Percentiles rank a stretch among this genome's conserved stretches.
Evolutionary conservation across 768 basidiomycete genomes (phyloP).

Genomic region (Grammothele lineata): DNA sequence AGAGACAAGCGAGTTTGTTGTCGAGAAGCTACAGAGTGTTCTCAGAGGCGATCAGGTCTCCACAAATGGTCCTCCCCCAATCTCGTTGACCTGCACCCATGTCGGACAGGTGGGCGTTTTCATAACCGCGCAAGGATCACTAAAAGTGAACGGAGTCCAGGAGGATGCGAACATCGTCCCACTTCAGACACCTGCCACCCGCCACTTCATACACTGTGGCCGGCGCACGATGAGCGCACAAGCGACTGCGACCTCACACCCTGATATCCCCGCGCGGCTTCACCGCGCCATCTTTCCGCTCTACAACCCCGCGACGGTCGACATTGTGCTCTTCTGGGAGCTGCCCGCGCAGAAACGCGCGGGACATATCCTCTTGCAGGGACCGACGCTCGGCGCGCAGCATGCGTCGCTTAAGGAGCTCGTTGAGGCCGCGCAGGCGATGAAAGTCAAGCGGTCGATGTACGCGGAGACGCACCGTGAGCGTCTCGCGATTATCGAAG

Average conservation of each 20-base stretch:
- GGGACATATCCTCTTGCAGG: constrained; percentile 58
- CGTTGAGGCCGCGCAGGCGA: constrained; percentile 53
- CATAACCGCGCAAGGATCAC: neutral
- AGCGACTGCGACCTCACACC: constrained; percentile 37
- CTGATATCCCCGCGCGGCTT: constrained; percentile 51
- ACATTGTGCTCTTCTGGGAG: constrained; percentile 75
- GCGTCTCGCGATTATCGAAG: constrained; percentile 59
- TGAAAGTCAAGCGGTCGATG: constrained; percentile 76
- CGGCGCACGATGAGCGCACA: constrained; percentile 41
- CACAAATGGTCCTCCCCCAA: constrained; percentile 43
- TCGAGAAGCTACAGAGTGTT: constrained; percentile 44
- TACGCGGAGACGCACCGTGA: constrained; percentile 88
- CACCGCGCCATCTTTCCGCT: constrained; percentile 73
- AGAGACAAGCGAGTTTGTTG: constrained; percentile 48
- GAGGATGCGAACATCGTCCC: constrained; percentile 15
- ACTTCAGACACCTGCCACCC: constrained; percentile 27
- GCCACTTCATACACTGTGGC: constrained; percentile 47
- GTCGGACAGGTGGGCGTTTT: constrained; percentile 37
- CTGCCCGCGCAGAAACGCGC: constrained; percentile 53
- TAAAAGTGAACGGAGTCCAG: neutral
- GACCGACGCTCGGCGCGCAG: constrained; percentile 60
- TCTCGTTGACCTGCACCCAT: constrained; percentile 50
- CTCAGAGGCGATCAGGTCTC: constrained; percentile 42
- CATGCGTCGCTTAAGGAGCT: constrained; percentile 63
- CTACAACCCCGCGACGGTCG: constrained; percentile 66